Evolutionary conservation across 805 yeast genomes (phyloP).

Genomic region (Candida methanosorbosa): DNA sequence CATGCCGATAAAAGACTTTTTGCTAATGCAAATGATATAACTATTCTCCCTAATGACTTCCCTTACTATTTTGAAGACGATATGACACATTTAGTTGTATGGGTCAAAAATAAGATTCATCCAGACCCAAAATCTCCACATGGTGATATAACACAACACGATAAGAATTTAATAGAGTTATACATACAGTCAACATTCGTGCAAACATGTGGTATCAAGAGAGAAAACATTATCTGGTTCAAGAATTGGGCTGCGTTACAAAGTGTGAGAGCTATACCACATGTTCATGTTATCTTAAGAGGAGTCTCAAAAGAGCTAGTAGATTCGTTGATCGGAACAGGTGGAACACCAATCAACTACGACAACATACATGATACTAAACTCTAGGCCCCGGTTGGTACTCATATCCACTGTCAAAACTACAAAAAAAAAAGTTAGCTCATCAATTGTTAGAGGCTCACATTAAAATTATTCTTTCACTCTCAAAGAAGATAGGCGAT

Average conservation of each 20-base stretch:
- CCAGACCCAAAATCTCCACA: slow-evolving; percentile 37
- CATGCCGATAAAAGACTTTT: slow-evolving; percentile 32
- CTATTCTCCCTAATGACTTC: slow-evolving; percentile 48
- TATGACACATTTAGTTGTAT: slow-evolving; percentile 52
- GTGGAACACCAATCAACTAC: slow-evolving; percentile 14
- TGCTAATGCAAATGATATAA: slow-evolving; percentile 31
- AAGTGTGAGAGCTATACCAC: slow-evolving; percentile 59
- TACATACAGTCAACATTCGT: slow-evolving; percentile 42
- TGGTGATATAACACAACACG: slow-evolving; percentile 42
- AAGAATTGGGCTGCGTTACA: slow-evolving; percentile 65
- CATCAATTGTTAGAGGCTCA: too few relatives aligned
- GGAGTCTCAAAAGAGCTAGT: slow-evolving; percentile 24
- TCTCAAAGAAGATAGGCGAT: too few relatives aligned
- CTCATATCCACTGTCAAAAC: too few relatives aligned
- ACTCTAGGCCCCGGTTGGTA: too few relatives aligned
- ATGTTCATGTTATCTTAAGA: slow-evolving; percentile 55
- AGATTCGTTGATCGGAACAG: slow-evolving; percentile 8
- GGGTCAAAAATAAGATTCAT: slow-evolving; percentile 54
- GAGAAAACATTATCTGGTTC: slow-evolving; percentile 50
- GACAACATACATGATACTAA: not conserved
- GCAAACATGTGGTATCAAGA: slow-evolving; percentile 29
- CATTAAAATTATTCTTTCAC: too few relatives aligned
- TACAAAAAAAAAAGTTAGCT: too few relatives aligned
- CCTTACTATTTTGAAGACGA: slow-evolving; percentile 52
- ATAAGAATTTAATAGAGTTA: slow-evolving; percentile 32